These are phyloP conservation scores for Phyllosticta ampelicida DNA, from an alignment of 2,329 filamentous ascomycete genomes.

Conservation along the genomic window DNA sequence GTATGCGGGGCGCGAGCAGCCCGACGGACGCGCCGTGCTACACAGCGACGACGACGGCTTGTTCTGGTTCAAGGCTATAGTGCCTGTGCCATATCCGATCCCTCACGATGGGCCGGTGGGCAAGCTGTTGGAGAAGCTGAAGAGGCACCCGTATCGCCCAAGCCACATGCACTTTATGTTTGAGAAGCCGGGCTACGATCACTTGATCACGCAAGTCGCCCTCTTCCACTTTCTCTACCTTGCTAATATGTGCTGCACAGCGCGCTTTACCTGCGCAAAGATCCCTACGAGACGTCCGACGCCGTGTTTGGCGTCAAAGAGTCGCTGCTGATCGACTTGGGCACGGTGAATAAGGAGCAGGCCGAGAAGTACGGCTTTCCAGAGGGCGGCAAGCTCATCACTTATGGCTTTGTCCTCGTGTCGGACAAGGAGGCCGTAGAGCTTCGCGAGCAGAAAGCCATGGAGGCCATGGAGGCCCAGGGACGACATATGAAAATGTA, in stretches of 20 bases:
- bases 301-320: constrained; percentile 83
- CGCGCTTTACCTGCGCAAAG: constrained; percentile 64
- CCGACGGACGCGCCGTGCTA: constrained; percentile 65
- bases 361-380: constrained; percentile 53
- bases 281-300: constrained; percentile 73
- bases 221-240: background rate
- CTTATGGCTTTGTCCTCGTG: constrained; percentile 69
- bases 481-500: constrained; percentile 61
- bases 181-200: constrained; percentile 65
- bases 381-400: constrained; percentile 52
- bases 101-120: constrained; percentile 71
- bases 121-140: constrained; percentile 51
- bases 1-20: constrained; percentile 47
- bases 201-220: constrained; percentile 63
- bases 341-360: constrained; percentile 41
- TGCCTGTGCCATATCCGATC: constrained; percentile 77
- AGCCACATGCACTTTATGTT: constrained; percentile 87
- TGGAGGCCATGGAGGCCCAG: constrained; percentile 54
- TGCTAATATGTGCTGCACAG: constrained; percentile 30
- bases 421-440: constrained; percentile 56
- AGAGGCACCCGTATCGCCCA: constrained; percentile 68
- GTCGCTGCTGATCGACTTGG: constrained; percentile 59
- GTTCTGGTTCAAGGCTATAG: constrained; percentile 80
- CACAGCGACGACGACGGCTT: constrained; percentile 56
- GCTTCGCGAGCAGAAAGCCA: constrained; percentile 55